Percentiles rank a stretch among this genome's conserved stretches.
These are phyloP conservation scores for Saccharata proteae DNA, from an alignment of 2,329 filamentous ascomycete species.

Conservation along the genomic window DNA sequence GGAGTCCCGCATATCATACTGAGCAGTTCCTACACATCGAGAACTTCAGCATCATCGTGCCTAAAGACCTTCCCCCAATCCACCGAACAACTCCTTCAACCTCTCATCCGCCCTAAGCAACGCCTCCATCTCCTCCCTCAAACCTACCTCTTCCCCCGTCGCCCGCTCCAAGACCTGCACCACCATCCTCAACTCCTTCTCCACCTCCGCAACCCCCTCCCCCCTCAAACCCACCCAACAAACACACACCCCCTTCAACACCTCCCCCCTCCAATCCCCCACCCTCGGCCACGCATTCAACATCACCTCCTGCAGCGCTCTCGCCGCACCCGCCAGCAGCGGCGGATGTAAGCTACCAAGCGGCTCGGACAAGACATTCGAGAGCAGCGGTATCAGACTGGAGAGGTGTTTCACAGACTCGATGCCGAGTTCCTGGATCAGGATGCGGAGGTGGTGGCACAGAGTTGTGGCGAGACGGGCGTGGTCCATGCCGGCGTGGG, in stretches of 20 bases:
- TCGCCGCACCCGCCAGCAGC: constrained; percentile 41
- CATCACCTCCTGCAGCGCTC: constrained; percentile 46
- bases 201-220: constrained; percentile 13
- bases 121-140: constrained; percentile 10
- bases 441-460: constrained; percentile 34
- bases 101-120: constrained; percentile 18
- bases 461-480: constrained; percentile 46
- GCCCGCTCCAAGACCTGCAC: constrained; percentile 15
- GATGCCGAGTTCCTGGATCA: constrained; percentile 49
- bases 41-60: too few species aligned
- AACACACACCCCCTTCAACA: constrained; percentile 45
- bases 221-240: constrained; percentile 19
- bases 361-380: constrained; percentile 53
- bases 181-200: constrained; percentile 11
- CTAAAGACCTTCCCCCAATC: too few species aligned
- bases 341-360: constrained; percentile 47
- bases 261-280: constrained; percentile 46
- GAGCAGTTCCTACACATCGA: too few species aligned
- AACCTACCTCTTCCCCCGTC: constrained; percentile 11
- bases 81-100: constrained; percentile 17
- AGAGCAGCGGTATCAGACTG: constrained; percentile 56
- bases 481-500: constrained; percentile 49
- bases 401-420: constrained; percentile 56
- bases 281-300: constrained; percentile 59
- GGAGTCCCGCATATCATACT: too few species aligned